A percentile compares a stretch with the other conserved stretches of the same genome.
Conservation (phyloP, 2,329 filamentous ascomycete genomes). For the Polytolypa hystricis region DNA sequence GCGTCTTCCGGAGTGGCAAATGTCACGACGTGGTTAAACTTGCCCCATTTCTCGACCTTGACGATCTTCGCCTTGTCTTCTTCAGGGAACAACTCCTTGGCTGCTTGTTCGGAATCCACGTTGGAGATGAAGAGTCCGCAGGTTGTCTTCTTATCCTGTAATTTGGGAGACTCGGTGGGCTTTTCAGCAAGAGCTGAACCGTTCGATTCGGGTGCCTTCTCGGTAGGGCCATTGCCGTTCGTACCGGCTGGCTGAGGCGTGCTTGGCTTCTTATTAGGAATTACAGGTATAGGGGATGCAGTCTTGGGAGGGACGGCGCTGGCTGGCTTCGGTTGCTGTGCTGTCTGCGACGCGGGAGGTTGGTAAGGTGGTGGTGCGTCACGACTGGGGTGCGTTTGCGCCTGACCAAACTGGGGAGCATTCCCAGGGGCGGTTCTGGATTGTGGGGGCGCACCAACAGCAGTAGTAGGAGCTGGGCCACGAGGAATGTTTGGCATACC, state of each 20-base stretch:
- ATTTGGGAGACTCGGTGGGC: constrained; percentile 42
- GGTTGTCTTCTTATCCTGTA: constrained; percentile 51
- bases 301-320: constrained; percentile 18
- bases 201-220: constrained; percentile 37
- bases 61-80: constrained; percentile 74
- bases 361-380: constrained; percentile 22
- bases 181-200: constrained; percentile 39
- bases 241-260: constrained; percentile 36
- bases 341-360: constrained; percentile 19
- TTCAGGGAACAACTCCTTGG: constrained; percentile 67
- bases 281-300: constrained; percentile 31
- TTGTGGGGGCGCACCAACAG: constrained; percentile 27
- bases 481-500: constrained; percentile 15
- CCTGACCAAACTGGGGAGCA: constrained; percentile 32
- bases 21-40: constrained; percentile 70
- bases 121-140: constrained; percentile 86
- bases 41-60: constrained; percentile 55
- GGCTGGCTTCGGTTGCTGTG: constrained; percentile 21
- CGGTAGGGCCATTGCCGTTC: constrained; percentile 20
- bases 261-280: constrained; percentile 39
- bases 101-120: constrained; percentile 70
- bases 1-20: constrained; percentile 74
- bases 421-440: constrained; percentile 20
- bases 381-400: constrained; percentile 22
- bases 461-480: constrained; percentile 19